These are phyloP conservation scores for Tetraselmis striata DNA, from an alignment of 139 green algal species.

Conservation along the genomic window DNA sequence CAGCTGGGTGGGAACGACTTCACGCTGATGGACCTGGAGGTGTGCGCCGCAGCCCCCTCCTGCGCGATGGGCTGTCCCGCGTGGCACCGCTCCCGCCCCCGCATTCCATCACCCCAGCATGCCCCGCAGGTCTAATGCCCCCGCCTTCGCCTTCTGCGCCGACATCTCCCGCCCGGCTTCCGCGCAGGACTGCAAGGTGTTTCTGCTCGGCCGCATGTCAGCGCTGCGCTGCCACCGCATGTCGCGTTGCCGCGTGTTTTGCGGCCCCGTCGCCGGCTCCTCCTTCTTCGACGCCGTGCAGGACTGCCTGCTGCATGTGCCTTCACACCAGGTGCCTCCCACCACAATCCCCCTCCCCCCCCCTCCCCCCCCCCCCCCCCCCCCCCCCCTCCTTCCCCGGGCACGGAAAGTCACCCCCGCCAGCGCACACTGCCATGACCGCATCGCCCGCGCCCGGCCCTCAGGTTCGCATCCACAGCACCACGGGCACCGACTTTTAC, in stretches of 20 bases:
- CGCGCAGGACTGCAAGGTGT: constrained; percentile 49
- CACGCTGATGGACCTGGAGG: constrained; percentile 32
- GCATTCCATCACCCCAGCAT: no score
- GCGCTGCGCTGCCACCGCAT: constrained; percentile 47
- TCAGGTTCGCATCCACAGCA: constrained; percentile 60
- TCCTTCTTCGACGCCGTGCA: constrained; percentile 40
- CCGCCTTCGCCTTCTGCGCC: no score
- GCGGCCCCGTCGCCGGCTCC: constrained; percentile 54
- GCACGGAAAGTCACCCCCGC: neutral
- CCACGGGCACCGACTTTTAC: constrained; percentile 50
- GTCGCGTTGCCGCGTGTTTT: constrained; percentile 31
- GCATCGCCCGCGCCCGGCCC: no score
- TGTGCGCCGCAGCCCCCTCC: no score
- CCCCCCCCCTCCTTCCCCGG: neutral
- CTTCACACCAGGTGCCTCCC: constrained; percentile 53
- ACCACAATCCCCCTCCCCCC: no score
- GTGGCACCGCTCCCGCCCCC: no score
- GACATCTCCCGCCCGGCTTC: no score
- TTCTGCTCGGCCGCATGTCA: constrained; percentile 44
- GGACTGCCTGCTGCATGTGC: constrained; percentile 38
- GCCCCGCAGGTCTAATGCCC: no score
- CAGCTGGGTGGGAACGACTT: constrained; percentile 25
- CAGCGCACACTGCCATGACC: no score
- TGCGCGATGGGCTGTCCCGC: no score
- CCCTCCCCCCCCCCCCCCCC: neutral